Evolutionary conservation across 2,329 filamentous ascomycete genomes (phyloP).

Genomic region (Apiospora rasikravindrae): DNA sequence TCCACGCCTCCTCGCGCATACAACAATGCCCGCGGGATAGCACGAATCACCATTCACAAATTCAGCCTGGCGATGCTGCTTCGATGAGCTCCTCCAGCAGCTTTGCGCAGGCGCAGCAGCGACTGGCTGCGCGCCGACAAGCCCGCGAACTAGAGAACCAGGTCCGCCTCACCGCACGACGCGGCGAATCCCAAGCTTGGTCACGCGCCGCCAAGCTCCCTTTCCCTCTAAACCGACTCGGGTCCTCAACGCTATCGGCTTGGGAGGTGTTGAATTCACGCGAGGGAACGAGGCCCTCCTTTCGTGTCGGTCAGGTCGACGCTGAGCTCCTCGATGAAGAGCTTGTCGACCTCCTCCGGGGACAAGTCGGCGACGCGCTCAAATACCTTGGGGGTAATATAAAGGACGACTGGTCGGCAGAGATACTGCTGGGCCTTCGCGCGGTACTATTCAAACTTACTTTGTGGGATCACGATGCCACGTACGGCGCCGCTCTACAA

Average conservation of each 20-base stretch:
- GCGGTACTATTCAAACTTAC: conserved; percentile 90
- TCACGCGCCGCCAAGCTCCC: conserved; percentile 64
- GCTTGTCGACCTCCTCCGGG: conserved; percentile 81
- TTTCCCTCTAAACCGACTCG: conserved; percentile 66
- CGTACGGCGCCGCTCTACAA: conserved; percentile 91
- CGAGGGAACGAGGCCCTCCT: conserved; percentile 82
- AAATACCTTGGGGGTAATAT: conserved; percentile 81
- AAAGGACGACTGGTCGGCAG: conserved; percentile 84
- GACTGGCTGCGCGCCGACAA: conserved; percentile 80
- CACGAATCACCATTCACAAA: background rate
- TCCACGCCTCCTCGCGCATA: background rate
- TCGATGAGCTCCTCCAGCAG: conserved; percentile 47
- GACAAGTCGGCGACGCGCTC: conserved; percentile 84
- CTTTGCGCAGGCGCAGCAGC: conserved; percentile 89
- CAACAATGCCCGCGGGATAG: conserved; percentile 3
- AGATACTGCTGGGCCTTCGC: conserved; percentile 80
- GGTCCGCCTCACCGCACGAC: conserved; percentile 57
- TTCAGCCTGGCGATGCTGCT: conserved; percentile 12
- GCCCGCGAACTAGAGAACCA: conserved; percentile 72
- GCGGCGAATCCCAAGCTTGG: conserved; percentile 60
- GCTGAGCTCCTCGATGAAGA: conserved; percentile 95
- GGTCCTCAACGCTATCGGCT: conserved; percentile 51
- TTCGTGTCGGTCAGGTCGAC: conserved; percentile 94
- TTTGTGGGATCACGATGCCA: conserved; percentile 95
- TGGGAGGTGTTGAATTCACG: conserved; percentile 77